Base-by-base conservation (phyloP, 768 basidiomycete species). In the Agaricus sinodeliciosus region DNA sequence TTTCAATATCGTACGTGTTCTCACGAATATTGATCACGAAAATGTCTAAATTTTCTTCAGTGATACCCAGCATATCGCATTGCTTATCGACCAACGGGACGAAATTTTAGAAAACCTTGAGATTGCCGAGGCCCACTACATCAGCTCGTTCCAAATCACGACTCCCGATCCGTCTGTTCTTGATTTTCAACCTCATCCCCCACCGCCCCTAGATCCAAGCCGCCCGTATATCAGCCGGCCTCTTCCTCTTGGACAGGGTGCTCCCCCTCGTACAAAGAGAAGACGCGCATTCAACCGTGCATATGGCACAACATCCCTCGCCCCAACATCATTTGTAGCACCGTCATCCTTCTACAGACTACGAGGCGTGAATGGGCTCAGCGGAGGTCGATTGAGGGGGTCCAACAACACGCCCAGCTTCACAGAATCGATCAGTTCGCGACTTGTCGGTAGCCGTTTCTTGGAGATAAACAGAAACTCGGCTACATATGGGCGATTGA, bases 291-390 rank as follows among this genome's bases (percentile, higher is more conserved):
- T 74, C 41, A 85, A 85, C 58, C 80, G 81, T n/a, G 82, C 84
- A 2, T 79, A 73, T 58, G 84, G 76, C 0, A 74, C 82, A 3
- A 83, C 84, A 5, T 85, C 84, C n/a, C 75, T 84, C 13, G 76
- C 85, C 1, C 87, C 87, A 3, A 84, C 84, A 15, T 85, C 85
- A 4, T 91, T 89, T 60, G 81, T 90, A 8, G 86, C 85, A 4
- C 88, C 88, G 6, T 87, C 84, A 5, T 79, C 83, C 50, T 91
- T 85, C 63, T 91, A 91, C 70, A 84, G 85, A 62, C 75, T 91
- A 28, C 76, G 82, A 19, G 71, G 75, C 22, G 72, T 87, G 3
- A 75, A 72, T 48, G 82, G 81, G 8, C 72, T 89, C 22, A 82
- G 71, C 50, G 81, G 78, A 18, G 84, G 83, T 4, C 71, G 77